Evolutionary conservation across 768 basidiomycete species (phyloP).

Genomic region (Lyophyllum decastes): DNA sequence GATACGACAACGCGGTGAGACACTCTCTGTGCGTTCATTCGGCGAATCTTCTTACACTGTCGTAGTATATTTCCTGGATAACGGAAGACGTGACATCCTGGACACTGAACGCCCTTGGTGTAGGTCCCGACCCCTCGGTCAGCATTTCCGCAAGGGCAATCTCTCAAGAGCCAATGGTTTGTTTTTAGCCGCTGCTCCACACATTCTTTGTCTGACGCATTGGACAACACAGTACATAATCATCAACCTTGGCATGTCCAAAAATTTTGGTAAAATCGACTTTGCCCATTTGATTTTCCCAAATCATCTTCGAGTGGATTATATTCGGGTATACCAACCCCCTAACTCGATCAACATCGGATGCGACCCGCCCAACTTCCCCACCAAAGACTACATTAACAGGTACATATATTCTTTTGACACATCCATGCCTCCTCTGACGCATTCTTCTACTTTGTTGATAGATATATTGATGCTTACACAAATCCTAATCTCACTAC

Average conservation of each 20-base stretch:
- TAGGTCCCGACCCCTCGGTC: slow-evolving; percentile 58
- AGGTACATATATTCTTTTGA: slow-evolving; percentile 32
- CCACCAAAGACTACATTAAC: slow-evolving; percentile 69
- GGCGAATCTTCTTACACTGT: not conserved
- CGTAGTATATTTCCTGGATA: slow-evolving; percentile 82
- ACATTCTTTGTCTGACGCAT: slow-evolving; percentile 14
- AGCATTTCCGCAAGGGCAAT: slow-evolving; percentile 66
- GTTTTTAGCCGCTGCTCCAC: slow-evolving; percentile 18
- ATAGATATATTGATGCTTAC: slow-evolving; percentile 60
- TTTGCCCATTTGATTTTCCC: slow-evolving; percentile 68
- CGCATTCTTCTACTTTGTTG: not conserved
- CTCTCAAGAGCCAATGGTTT: slow-evolving; percentile 82
- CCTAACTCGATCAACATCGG: slow-evolving; percentile 59
- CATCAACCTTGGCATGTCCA: slow-evolving; percentile 78
- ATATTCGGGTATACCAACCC: slow-evolving; percentile 69
- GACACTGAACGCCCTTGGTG: slow-evolving; percentile 68
- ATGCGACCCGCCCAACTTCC: slow-evolving; percentile 62
- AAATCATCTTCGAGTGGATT: slow-evolving; percentile 40
- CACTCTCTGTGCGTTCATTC: not conserved
- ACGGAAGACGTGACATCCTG: slow-evolving; percentile 63
- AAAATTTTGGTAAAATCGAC: slow-evolving; percentile 74
- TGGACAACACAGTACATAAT: slow-evolving; percentile 66
- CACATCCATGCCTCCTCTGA: not conserved
- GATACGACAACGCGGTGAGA: slow-evolving; percentile 63
- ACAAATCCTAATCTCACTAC: slow-evolving; percentile 59